These are phyloP conservation scores for Dianthus caryophyllus DNA, from an alignment of 148 eudicot species.

Conservation along the genomic window DNA sequence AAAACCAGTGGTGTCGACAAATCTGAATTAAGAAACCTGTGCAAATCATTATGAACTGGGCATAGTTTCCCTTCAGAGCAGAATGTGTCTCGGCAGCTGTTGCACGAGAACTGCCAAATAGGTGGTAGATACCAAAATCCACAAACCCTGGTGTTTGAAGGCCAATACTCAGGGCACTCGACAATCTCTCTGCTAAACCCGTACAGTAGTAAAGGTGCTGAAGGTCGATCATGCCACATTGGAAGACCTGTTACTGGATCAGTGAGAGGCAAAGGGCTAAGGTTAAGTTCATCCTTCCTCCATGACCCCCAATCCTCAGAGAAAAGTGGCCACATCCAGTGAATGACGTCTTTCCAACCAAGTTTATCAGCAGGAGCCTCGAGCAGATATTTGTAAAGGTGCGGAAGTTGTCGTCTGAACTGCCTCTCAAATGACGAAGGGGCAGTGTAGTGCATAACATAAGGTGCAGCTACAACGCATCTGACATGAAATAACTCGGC, in stretches of 20 bases:
- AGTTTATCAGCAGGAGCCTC: constrained; percentile 68
- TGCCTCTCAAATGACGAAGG: constrained; percentile 76
- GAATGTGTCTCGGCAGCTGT: constrained; percentile 44
- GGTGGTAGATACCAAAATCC: constrained; percentile 92
- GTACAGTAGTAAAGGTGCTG: constrained; percentile 77
- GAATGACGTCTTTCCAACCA: constrained; percentile 77
- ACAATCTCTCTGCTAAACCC: constrained; percentile 96
- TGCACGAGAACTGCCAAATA: constrained; percentile 88
- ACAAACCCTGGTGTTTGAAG: constrained; percentile 66
- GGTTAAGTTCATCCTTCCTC: constrained; percentile 69
- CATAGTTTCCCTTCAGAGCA: constrained; percentile 43
- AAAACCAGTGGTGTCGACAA: constrained; percentile 52
- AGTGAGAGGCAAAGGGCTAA: constrained; percentile 79
- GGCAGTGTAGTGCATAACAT: constrained; percentile 82
- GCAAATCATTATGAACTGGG: constrained; percentile 46
- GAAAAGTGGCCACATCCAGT: constrained; percentile 99
- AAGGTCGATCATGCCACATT: constrained; percentile 62
- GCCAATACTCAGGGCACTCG: constrained; percentile 97
- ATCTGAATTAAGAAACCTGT: constrained; percentile 40
- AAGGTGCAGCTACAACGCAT: constrained; percentile 88
- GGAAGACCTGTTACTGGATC: constrained; percentile 94
- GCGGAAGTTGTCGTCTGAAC: constrained; percentile 65
- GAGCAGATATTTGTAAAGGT: constrained; percentile 58
- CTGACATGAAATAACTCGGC: constrained; percentile 71
- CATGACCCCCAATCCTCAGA: constrained; percentile 92